A percentile compares a stretch with the other conserved stretches of the same genome.
phyloP scores from a whole-genome alignment of 352 stramenopile species.

The Phytophthora pisi region DNA sequence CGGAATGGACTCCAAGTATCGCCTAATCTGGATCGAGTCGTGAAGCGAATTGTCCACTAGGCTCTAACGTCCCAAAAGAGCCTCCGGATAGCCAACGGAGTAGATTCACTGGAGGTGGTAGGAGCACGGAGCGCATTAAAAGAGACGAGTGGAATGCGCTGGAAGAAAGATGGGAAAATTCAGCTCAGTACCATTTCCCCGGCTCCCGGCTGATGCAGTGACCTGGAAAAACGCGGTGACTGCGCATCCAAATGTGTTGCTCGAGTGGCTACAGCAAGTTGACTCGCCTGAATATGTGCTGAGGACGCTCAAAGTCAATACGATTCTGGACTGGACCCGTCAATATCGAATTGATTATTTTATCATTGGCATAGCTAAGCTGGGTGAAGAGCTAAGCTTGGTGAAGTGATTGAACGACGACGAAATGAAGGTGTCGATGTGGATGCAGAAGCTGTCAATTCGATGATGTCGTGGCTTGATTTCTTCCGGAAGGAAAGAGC shows the following conservation, averaged over 20 bases:
- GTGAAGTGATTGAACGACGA: neutral
- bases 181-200: no score
- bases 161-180: no score
- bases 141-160: no score
- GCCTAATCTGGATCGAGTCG: no score
- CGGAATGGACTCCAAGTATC: no score
- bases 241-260: neutral
- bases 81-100: no score
- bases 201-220: neutral
- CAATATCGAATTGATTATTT: neutral
- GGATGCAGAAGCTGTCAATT: neutral
- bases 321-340: neutral
- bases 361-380: neutral
- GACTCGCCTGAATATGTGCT: conserved; percentile 5
- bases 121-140: no score
- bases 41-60: no score
- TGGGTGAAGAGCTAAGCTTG: no score
- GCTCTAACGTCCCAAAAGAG: no score
- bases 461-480: neutral
- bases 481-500: neutral
- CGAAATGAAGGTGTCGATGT: neutral
- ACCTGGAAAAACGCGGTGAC: neutral
- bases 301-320: neutral
- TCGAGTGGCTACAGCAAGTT: conserved; percentile 2
- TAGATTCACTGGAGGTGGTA: no score